Conservation (phyloP, 495 filamentous ascomycete genomes). For the Hypoxylon fragiforme region DNA sequence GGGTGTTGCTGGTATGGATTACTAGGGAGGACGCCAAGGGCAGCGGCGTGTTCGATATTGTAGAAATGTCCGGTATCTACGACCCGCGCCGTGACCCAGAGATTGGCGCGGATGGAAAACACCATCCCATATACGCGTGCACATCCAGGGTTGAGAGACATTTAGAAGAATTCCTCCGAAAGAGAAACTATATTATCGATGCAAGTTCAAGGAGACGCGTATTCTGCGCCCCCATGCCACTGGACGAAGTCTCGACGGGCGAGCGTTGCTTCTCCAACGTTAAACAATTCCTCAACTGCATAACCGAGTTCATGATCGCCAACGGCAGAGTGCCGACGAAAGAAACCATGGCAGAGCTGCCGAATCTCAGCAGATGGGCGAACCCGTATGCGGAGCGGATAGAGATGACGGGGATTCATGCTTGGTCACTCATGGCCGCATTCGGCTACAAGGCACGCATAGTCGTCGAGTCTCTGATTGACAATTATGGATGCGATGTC, state of each 20-base stretch:
- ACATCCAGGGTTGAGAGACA: neutral
- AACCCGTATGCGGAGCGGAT: slow-evolving; percentile 29
- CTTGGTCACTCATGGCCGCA: slow-evolving; percentile 35
- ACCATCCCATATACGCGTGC: neutral
- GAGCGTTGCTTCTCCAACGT: slow-evolving; percentile 30
- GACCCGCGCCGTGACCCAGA: slow-evolving; percentile 36
- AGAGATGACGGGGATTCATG: slow-evolving; percentile 37
- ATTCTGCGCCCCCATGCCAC: slow-evolving; percentile 22
- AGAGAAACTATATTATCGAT: neutral
- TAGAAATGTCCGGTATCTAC: slow-evolving; percentile 9
- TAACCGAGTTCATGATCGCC: neutral
- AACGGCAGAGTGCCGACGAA: too few species aligned
- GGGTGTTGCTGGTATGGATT: slow-evolving; percentile 23
- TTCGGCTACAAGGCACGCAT: slow-evolving; percentile 35
- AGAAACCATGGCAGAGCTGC: too few species aligned
- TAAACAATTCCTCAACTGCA: slow-evolving; percentile 11
- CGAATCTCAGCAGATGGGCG: too few species aligned
- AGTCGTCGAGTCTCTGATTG: slow-evolving; percentile 22
- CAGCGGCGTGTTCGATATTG: neutral
- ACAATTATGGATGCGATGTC: slow-evolving; percentile 12
- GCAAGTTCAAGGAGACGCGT: neutral
- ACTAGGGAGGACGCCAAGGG: neutral
- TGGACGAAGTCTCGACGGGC: slow-evolving; percentile 24
- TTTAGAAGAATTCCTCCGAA: slow-evolving; percentile 1
- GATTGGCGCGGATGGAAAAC: neutral